Base-by-base conservation (phyloP, 169 alveolate species). In the Plasmodium fragile region DNA sequence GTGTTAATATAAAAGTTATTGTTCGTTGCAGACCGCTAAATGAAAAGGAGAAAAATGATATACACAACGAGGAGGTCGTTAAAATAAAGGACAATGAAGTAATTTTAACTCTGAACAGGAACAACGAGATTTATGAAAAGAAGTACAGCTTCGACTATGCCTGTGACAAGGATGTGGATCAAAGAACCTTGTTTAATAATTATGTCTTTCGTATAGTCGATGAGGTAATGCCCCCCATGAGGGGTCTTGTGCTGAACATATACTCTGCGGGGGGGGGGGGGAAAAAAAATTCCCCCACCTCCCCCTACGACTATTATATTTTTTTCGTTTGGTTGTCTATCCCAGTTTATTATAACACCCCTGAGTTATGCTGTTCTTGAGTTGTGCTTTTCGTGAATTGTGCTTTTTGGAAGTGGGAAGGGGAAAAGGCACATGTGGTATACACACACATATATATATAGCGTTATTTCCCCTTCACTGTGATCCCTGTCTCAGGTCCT, bases 11-110 rank as follows among this genome's bases (percentile, higher is more conserved):
- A 59, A 94, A 94, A 91, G 98, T 97, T n/a, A 96, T 95, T 6
- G 97, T 97, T 16, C 92, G 99, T 36, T 97, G 99, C 59, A 84
- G 99, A 41, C 99, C 99, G 2, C 81, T 97, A 85, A 92, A 95
- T 22, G 95, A 95, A 16, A 95, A 95, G 70, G 99, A 97, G 87
- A 94, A 89, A 82, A 94, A 92, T 36, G 93, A 84, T 30, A 59
- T 89, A 78, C 78, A 89, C 70, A 89, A 89, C 41, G 94, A 89
- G 71, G 91, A 89, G 53, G 81, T 97, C 5, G 94, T 89, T n/a
- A 55, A 69, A 78, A 89, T 89, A 36, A 55, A 79, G 22, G 70
- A 53, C 70, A 96, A 80, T 96, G 98, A 43, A 91, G 96, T 65
- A 81, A 95, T 84, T 55, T 32, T 87, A 85, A 95, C 92, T 45